phyloP scores from a whole-genome alignment of 1,284 basidiomycete genomes.

The Cryptococcus amylolentus region DNA sequence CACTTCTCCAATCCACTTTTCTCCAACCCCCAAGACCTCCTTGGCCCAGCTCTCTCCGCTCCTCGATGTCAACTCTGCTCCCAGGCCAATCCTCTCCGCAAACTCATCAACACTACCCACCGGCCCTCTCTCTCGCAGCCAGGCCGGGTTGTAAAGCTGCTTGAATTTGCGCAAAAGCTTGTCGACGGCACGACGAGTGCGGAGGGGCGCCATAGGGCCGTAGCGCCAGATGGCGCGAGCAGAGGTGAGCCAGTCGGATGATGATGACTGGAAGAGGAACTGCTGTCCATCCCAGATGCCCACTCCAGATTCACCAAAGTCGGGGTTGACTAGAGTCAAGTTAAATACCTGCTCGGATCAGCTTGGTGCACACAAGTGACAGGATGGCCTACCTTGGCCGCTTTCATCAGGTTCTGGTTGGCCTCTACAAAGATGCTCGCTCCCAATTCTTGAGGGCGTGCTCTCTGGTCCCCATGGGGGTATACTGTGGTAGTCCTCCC shows the following conservation, averaged over 20 bases:
- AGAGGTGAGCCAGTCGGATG: conserved; percentile 64
- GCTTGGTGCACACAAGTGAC: conserved; percentile 34
- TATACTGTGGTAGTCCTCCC: conserved; percentile 75
- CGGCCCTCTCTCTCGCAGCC: conserved; percentile 29
- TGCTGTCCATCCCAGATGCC: conserved; percentile 63
- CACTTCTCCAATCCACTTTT: conserved; percentile 68
- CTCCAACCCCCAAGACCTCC: conserved; percentile 56
- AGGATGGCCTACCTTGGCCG: conserved; percentile 71
- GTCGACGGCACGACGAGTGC: conserved; percentile 52
- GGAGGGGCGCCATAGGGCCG: conserved; percentile 65
- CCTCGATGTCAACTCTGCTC: conserved; percentile 53
- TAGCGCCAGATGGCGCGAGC: conserved; percentile 74
- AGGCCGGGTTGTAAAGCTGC: conserved; percentile 36
- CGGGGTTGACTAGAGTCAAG: conserved; percentile 59
- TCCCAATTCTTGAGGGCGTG: conserved; percentile 71
- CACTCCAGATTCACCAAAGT: conserved; percentile 35
- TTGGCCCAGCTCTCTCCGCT: conserved; percentile 63
- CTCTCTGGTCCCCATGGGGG: conserved; percentile 65
- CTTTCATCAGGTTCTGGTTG: conserved; percentile 79
- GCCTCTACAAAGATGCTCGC: conserved; percentile 80
- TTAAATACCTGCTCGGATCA: conserved; percentile 61
- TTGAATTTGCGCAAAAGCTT: conserved; percentile 29
- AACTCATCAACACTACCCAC: conserved; percentile 35
- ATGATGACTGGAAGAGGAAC: conserved; percentile 62
- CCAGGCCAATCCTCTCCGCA: conserved; percentile 33